These are phyloP conservation scores for Suhomyces sp. DNA, from an alignment of 805 yeast species.

Conservation along the genomic window DNA sequence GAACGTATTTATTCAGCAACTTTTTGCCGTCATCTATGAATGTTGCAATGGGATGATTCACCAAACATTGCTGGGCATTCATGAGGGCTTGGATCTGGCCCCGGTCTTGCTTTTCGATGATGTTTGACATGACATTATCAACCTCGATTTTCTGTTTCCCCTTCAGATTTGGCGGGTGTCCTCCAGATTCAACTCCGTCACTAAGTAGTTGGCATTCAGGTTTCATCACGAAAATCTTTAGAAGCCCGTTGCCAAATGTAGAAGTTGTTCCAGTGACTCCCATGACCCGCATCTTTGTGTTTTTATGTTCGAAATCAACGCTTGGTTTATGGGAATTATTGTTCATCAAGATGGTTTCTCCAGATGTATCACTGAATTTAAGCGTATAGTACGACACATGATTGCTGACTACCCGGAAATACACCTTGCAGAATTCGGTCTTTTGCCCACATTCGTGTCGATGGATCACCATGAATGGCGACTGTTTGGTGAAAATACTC, in stretches of 20 bases:
- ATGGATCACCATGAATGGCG: conserved; percentile 29
- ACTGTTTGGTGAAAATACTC: conserved; percentile 26
- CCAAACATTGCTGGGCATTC: conserved; percentile 16
- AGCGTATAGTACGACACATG: conserved; percentile 31
- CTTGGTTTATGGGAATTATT: conserved; percentile 31
- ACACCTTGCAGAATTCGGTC: conserved; percentile 27
- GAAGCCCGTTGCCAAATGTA: conserved; percentile 34
- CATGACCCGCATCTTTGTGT: conserved; percentile 28
- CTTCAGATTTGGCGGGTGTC: too few species aligned
- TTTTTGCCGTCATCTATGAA: conserved; percentile 27
- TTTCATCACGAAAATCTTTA: conserved; percentile 22
- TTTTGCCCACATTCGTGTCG: conserved; percentile 16
- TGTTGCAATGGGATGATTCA: conserved; percentile 30
- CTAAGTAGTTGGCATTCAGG: conserved; percentile 18
- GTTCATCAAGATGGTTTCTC: conserved; percentile 19
- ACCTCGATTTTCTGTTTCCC: conserved; percentile 10
- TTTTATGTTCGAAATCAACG: conserved; percentile 26
- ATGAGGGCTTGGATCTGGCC: conserved; percentile 19
- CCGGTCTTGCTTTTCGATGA: conserved; percentile 22
- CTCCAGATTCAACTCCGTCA: conserved; percentile 19
- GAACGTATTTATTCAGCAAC: conserved; percentile 17
- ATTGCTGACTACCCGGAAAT: conserved; percentile 26
- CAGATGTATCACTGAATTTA: conserved; percentile 6
- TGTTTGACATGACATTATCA: conserved; percentile 17
- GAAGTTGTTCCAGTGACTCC: conserved; percentile 37